Evolutionary conservation across 768 basidiomycete species (phyloP), one percentile per base, ranked within the genome.

Genomic region (Tubosaeta sp.): DNA sequence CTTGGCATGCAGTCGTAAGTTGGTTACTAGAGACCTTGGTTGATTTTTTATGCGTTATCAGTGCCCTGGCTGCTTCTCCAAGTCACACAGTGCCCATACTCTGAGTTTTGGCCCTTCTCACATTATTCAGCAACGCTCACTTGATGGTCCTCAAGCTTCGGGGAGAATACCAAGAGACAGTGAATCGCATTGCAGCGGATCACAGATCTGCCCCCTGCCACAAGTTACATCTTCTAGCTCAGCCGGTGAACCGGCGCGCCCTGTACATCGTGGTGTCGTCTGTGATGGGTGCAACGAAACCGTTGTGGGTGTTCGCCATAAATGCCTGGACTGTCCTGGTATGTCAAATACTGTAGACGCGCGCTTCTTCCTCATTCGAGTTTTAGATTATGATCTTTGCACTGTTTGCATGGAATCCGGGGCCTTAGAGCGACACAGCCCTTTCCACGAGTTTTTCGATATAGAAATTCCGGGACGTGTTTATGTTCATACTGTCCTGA

Each of bases 251-350:
- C n/a, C 29, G 31, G 22, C 32, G n/a, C 35, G 31, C n/a, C 10
- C 52, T 22, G 56, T 84, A 34, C 87, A 90, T 63, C 62, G 45
- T 29, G 77, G 77, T 25, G 69, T 89, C n/a, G 41, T 74, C 9
- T 94, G 90, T 64, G 86, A 93, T 64, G 59, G 58, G 14, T 94
- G 90, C 66, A 56, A 75, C 6, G 57, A 67, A 19, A 76, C 67
- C 4, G 74, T 92, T 34, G 70, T 77, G 49, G 90, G 90, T 11
- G 63, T 82, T 48, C 76, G 91, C 39, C 83, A 89, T 66, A 93
- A 92, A 67, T 93, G 90, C 60, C 67, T 89, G 19, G 85, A 89
- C 57, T 92, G 90, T 64, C 73, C 76, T 43, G 76, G 86, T 87
- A 62, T 46, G 76, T 68, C 41, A 4, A 38, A 27, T 35, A 19